phyloP scores from a whole-genome alignment of 108 stramenopile species.

The Conticribra weissflogii region DNA sequence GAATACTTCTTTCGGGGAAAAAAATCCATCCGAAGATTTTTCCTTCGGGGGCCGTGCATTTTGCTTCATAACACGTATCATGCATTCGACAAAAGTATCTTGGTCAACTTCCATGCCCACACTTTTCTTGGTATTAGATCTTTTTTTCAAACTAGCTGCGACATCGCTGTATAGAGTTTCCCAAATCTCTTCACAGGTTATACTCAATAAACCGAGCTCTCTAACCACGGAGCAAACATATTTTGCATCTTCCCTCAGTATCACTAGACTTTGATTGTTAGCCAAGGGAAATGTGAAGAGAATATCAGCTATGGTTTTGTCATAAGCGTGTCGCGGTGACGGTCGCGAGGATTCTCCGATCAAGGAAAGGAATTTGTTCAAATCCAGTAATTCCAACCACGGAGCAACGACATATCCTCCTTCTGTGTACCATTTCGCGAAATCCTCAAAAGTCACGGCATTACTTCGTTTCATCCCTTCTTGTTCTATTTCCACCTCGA shows the following conservation, averaged over 20 bases:
- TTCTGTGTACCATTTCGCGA: slow-evolving; percentile 89
- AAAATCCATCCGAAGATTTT: slow-evolving; percentile 25
- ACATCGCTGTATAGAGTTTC: slow-evolving; percentile 41
- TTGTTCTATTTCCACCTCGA: slow-evolving; percentile 27
- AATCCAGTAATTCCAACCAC: slow-evolving; percentile 92
- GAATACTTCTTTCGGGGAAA: slow-evolving; percentile 55
- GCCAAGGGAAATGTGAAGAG: slow-evolving; percentile 88
- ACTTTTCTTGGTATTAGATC: slow-evolving; percentile 16
- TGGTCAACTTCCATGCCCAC: slow-evolving; percentile 60
- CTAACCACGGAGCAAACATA: slow-evolving; percentile 84
- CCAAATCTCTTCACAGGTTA: slow-evolving; percentile 76
- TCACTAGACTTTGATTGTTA: slow-evolving; percentile 74
- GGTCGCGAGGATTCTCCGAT: slow-evolving; percentile 50
- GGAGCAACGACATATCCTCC: slow-evolving; percentile 89
- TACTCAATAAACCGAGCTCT: slow-evolving; percentile 66
- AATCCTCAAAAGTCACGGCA: slow-evolving; percentile 76
- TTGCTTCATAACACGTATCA: slow-evolving; percentile 64
- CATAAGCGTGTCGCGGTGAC: slow-evolving; percentile 5
- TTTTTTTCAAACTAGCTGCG: slow-evolving; percentile 29
- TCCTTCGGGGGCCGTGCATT: slow-evolving; percentile 46
- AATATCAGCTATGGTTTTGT: slow-evolving; percentile 51
- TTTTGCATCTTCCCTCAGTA: slow-evolving; percentile 80
- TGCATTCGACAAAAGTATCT: slow-evolving; percentile 67
- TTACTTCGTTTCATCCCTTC: slow-evolving; percentile 38
- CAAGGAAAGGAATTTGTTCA: slow-evolving; percentile 78